Evolutionary conservation across 2,329 filamentous ascomycete genomes (phyloP), one percentile per base, ranked within the genome.

Genomic region (Penicillium sp.): DNA sequence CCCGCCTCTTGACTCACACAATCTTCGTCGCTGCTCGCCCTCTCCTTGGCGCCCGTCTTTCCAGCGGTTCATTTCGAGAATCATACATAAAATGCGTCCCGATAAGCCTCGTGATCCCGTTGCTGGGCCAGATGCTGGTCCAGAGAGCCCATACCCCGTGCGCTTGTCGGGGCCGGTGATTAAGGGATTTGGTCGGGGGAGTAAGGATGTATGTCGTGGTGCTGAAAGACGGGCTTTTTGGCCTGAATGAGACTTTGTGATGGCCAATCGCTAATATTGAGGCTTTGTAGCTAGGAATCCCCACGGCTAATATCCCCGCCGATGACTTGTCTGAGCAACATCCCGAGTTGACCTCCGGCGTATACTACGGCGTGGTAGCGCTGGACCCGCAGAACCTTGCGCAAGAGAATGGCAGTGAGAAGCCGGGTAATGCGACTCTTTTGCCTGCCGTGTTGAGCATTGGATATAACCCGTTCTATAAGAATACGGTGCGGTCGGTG

Each of bases 401-500:
- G 37, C 70, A 73, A 38, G 69, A 68, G 28, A 60, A 61, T 56
- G 55, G 66, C 3, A 57, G 47, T 1, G 58, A 56, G 13, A 54
- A 54, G 38, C 45, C 63, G 72, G 38, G 58, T 63, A 28, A 58
- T 15, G 65, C 70, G 9, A 73, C 69, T 19, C 82, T 95, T 60
- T 92, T 89, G 78, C 92, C 92, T 1, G 95, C 96, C 85, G 93
- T 96, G 68, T 91, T 97, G 89, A 92, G 88, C 64, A 94, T 97
- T 68, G 95, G 95, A 49, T 98, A 93, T 85, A 99, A 98, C 79
- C 95, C 95, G 0, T 98, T 93, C 80, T 99, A 97, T 85, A 93
- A 93, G 76, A 98, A 99, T 83, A 89, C 85, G 4, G 88, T 91
- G 51, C 89, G 92, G 65, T 92, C 87, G 65, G 93, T 95, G 74